Percentiles rank a stretch among this genome's conserved stretches.
Conservation (phyloP, 2,329 filamentous ascomycete genomes). For the Akanthomyces muscarius region DNA sequence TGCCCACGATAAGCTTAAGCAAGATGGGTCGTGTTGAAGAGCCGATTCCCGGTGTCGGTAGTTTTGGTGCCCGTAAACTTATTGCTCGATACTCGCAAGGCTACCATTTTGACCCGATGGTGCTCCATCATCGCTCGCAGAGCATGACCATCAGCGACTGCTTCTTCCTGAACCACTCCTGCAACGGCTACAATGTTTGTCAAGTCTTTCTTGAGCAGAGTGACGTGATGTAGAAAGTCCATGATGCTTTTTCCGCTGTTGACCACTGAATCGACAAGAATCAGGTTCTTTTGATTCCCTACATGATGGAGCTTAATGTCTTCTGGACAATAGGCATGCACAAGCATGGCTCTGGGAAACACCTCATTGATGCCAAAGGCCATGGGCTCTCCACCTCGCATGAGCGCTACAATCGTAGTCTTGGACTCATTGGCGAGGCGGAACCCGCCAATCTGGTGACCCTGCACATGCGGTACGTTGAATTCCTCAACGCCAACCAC, state of each 20-base stretch:
- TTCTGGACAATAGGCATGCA: conserved; percentile 38
- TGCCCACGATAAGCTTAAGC: conserved; percentile 21
- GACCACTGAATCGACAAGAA: conserved; percentile 59
- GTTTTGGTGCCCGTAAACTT: conserved; percentile 48
- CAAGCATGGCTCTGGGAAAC: conserved; percentile 48
- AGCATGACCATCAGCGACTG: conserved; percentile 19
- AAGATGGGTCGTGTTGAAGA: conserved; percentile 55
- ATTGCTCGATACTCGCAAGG: conserved; percentile 53
- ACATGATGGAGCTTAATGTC: conserved; percentile 45
- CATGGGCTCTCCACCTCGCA: conserved; percentile 61
- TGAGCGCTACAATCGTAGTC: conserved; percentile 55
- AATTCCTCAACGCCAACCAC: conserved; percentile 48
- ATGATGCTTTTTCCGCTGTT: conserved; percentile 51
- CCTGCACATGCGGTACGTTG: conserved; percentile 50
- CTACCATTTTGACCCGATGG: conserved; percentile 38
- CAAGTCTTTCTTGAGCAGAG: conserved; percentile 28
- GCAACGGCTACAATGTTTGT: conserved; percentile 52
- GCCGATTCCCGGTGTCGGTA: conserved; percentile 56
- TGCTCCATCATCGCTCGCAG: conserved; percentile 22
- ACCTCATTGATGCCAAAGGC: conserved; percentile 53
- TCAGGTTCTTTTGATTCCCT: conserved; percentile 33
- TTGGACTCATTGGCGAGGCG: conserved; percentile 42
- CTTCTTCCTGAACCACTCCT: conserved; percentile 47
- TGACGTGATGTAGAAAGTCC: conserved; percentile 46
- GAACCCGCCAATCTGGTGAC: conserved; percentile 39